Base-by-base conservation (phyloP, 176 grass and related monocot genomes). In the Alloteropsis semialata region DNA sequence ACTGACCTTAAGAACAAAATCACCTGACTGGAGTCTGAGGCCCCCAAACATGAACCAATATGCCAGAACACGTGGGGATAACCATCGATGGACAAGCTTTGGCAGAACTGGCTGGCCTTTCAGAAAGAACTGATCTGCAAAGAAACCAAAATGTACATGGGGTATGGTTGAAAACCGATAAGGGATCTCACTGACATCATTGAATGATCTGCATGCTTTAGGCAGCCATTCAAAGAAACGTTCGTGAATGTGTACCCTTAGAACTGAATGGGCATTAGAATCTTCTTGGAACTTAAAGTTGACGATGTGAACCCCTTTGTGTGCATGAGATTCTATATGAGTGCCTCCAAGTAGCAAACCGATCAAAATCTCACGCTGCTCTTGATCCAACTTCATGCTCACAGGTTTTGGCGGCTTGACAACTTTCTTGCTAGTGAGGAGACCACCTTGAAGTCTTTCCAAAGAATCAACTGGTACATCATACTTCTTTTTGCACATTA, bases 31-130 rank as follows among this genome's bases (percentile, higher is more conserved):
- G 30, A 87, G 86, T 72, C 82, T 96, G 65, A 93, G 83, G 32
- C 96, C 93, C 78, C 89, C 96, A 89, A 90, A 96, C 96, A 96
- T 96, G 77, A 94, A 99, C 96, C 93, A 96, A 68, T 99, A 99
- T 66, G 96, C 96, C 19, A 99, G 77, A 83, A 96, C 83, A 71
- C 93, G 88, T 78, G 93, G 80, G 42, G 93, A 92, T 44, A 99
- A 79, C 93, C 93, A 99, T 80, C 96, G 92, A 34, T 99, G 93
- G 36, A 90, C 85, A 86, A 99, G 91, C 87, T 90, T 96, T 22
- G 96, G 96, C 65, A 96, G 79, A 74, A 79, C 61, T 8, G 80
- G 82, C 72, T 79, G 87, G 10, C 87, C 82, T 65, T 94, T 96
- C 55, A 81, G 32, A 82, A 76, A 90, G 84, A 99, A 99, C 72